Evolutionary conservation across 306 rosid species (phyloP), one percentile per base, ranked within the genome.

Genomic region (Trifolium dubium): DNA sequence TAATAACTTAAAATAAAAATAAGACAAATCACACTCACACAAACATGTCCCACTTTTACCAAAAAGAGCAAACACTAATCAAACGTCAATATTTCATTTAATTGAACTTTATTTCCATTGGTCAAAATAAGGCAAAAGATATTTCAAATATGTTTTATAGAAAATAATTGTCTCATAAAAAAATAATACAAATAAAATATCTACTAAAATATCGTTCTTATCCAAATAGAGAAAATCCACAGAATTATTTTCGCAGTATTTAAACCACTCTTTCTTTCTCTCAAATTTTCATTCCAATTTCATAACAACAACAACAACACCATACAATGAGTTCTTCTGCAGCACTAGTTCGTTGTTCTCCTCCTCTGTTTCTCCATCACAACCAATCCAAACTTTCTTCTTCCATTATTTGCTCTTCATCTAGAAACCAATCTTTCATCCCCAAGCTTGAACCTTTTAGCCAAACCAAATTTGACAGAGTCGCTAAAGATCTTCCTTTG

Each of bases 391-490:
- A 74, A 55, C 70, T 53, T 8, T 74, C 80, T 64, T 78, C 84
- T 50, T 75, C 84, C 54, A 15, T 73, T 5, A 34, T 88, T 43
- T 77, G 75, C 67, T 89, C 84, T 71, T 83, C 90, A 3, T 89
- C 96, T 14, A 88, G 87, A 63, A 87, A 17, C 83, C 82, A 83
- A 3, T 47, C 89, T 63, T 67, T 15, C 44, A 85, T 93, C 64
- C 98, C 98, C 0, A 93, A 93, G 83, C 97, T 88, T 39, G 80
- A 88, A 83, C 97, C 98, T 28, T 93, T 93, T 81, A 88, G 90
- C 88, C 88, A 96, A 64, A 37, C 88, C 59, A 88, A 80, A 81
- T 41, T 87, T 10, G 91, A 91, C 1, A 88, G 98, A 61, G 73
- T 11, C 78, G 40, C 86, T 17, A 88, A 71, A 64, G 96, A 87